These are phyloP conservation scores for Cucumis hystrix DNA, from an alignment of 306 rosid species.

Conservation along the genomic window DNA sequence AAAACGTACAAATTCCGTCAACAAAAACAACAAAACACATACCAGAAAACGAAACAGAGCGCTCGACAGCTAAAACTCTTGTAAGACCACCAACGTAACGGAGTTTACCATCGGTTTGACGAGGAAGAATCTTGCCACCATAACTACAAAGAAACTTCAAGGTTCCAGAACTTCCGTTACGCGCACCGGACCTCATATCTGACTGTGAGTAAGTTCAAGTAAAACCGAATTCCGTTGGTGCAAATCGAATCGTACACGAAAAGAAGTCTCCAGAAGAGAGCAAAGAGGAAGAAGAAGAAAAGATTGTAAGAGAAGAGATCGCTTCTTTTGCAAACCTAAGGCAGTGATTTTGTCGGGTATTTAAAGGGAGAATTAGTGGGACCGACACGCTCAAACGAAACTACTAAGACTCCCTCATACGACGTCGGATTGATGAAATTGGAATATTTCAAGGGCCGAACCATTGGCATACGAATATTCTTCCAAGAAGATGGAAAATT, in stretches of 20 bases:
- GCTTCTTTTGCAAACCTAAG: slow-evolving; percentile 22
- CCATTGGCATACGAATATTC: not conserved
- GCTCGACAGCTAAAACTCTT: slow-evolving; percentile 55
- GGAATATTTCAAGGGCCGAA: not conserved
- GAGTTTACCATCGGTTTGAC: slow-evolving; percentile 51
- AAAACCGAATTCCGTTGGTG: not conserved
- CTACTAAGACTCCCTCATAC: not conserved
- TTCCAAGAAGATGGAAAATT: not conserved
- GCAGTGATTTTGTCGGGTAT: slow-evolving; percentile 17
- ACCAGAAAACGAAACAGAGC: slow-evolving; percentile 60
- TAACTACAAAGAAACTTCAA: slow-evolving; percentile 74
- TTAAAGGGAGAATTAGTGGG: slow-evolving; percentile 27
- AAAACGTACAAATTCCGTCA: not conserved
- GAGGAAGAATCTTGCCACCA: slow-evolving; percentile 76
- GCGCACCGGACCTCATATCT: not conserved
- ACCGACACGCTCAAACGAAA: slow-evolving; percentile 21
- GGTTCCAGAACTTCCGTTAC: not conserved
- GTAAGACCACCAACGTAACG: slow-evolving; percentile 84
- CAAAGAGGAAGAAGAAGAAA: not conserved
- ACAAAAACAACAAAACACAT: not conserved
- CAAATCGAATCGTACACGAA: not conserved
- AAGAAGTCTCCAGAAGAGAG: not conserved
- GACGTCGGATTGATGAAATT: not conserved
- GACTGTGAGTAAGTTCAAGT: not conserved
- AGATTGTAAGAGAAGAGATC: not conserved